Percentiles rank a stretch among this genome's conserved stretches.
These are phyloP conservation scores for Gaeumannomyces sp. DNA, from an alignment of 2,329 filamentous ascomycete species.

Conservation along the genomic window DNA sequence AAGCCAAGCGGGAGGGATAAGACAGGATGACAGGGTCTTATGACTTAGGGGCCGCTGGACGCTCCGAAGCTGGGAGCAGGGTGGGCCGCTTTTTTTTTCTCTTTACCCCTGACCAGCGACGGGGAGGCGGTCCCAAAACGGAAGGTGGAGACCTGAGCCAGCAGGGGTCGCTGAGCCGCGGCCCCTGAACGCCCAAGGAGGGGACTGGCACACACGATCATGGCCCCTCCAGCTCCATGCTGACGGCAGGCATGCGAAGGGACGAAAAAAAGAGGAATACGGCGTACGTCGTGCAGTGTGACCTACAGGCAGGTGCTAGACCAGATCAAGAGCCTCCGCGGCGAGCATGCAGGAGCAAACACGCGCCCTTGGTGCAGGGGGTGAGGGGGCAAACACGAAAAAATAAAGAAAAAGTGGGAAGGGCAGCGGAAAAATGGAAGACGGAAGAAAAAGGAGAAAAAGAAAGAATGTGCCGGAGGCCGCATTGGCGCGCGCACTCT, in stretches of 20 bases:
- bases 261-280: neutral
- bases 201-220: neutral
- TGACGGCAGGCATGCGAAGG: neutral
- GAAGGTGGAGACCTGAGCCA: too few relatives aligned
- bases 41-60: slow-evolving; percentile 9
- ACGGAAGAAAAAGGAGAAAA: neutral
- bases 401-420: neutral
- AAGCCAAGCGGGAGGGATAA: slow-evolving; percentile 10
- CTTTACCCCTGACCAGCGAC: neutral
- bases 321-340: neutral
- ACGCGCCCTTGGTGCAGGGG: neutral
- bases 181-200: neutral
- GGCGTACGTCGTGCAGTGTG: neutral
- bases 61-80: neutral
- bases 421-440: neutral
- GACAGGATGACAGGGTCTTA: slow-evolving; percentile 9
- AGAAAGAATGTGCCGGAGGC: neutral
- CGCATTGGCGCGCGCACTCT: neutral
- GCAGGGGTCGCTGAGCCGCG: neutral
- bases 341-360: neutral
- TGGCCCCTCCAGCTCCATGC: neutral
- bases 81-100: too few relatives aligned
- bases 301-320: neutral
- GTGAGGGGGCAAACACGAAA: neutral
- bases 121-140: neutral